Percentiles rank a stretch among this genome's conserved stretches.
Evolutionary conservation across 805 yeast species (phyloP).

Genomic region (Cyberlindnera subsufficiens): DNA sequence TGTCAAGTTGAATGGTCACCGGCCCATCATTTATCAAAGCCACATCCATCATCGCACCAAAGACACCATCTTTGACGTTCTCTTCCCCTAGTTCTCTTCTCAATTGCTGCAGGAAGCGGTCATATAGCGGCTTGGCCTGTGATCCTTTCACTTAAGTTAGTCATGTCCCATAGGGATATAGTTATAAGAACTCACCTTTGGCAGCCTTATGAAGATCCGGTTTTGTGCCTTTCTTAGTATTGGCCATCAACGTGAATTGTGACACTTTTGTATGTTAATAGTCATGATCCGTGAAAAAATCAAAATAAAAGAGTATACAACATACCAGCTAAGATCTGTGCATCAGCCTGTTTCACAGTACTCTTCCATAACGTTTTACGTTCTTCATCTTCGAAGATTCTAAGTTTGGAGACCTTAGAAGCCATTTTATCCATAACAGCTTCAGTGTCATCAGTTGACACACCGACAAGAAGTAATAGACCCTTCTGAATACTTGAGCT

Average conservation of each 20-base stretch:
- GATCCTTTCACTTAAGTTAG: constrained; percentile 62
- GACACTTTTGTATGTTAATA: constrained; percentile 42
- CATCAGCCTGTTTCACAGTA: constrained; percentile 52
- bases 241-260: constrained; percentile 87
- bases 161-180: background rate
- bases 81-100: constrained; percentile 49
- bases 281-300: background rate
- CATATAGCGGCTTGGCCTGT: constrained; percentile 37
- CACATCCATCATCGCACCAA: constrained; percentile 98
- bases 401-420: constrained; percentile 55
- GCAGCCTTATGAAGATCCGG: constrained; percentile 95
- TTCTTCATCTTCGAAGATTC: constrained; percentile 70
- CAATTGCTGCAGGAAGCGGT: constrained; percentile 44
- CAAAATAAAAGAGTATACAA: background rate
- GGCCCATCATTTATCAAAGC: constrained; percentile 88
- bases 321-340: constrained; percentile 63
- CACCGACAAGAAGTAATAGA: constrained; percentile 76
- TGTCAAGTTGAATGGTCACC: constrained; percentile 78
- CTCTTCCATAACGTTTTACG: constrained; percentile 70
- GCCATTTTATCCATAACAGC: constrained; percentile 70
- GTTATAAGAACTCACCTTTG: constrained; percentile 45
- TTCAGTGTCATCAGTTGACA: constrained; percentile 67
- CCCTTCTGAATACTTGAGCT: constrained; percentile 56
- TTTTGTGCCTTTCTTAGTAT: constrained; percentile 83
- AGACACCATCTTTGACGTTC: constrained; percentile 78